Evolutionary conservation across 257 asterid genomes (phyloP).

Genomic region (Fraxinus americana): DNA sequence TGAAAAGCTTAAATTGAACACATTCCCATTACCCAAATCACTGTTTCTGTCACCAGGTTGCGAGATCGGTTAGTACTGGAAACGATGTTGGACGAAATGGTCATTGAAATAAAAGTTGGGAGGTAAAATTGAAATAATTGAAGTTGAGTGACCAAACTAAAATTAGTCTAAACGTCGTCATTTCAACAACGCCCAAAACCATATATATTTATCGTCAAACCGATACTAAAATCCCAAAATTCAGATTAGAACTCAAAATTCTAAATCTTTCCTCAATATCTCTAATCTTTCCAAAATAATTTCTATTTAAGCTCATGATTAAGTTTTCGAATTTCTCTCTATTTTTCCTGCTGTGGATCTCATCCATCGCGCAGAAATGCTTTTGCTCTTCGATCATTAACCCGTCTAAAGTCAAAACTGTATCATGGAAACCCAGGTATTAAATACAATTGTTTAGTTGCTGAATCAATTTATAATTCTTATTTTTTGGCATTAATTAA

Average conservation of each 20-base stretch:
- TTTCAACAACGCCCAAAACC: neutral
- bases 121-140: neutral
- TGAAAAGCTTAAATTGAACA: neutral
- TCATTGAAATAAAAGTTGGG: neutral
- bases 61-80: neutral
- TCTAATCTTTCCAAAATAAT: neutral
- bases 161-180: constrained; percentile 20
- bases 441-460: neutral
- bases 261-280: constrained; percentile 11
- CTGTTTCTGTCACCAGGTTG: neutral
- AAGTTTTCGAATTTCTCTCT: constrained; percentile 31
- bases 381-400: constrained; percentile 63
- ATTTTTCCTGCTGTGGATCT: constrained; percentile 48
- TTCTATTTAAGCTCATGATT: constrained; percentile 28
- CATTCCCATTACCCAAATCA: neutral
- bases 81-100: neutral
- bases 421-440: constrained; percentile 94
- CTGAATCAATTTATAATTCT: neutral
- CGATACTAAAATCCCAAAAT: constrained; percentile 15
- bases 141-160: neutral
- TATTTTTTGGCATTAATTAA: neutral
- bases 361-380: constrained; percentile 47
- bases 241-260: constrained; percentile 30
- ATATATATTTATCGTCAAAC: constrained; percentile 39
- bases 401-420: constrained; percentile 83